Base-by-base conservation (phyloP, 2,329 filamentous ascomycete species). In the Lasiodiplodia gonubiensis region DNA sequence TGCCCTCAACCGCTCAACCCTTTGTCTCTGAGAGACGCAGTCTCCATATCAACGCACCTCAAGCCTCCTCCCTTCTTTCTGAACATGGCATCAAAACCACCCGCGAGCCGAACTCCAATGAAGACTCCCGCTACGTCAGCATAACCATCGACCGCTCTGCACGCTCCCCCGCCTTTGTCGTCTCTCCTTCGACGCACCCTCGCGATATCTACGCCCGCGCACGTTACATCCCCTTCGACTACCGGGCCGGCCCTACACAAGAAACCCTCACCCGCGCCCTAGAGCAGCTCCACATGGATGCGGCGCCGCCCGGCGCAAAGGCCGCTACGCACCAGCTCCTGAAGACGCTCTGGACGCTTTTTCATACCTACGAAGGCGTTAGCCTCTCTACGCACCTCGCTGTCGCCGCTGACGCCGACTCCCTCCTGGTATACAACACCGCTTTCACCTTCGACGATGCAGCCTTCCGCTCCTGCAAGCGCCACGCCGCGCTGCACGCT, bases 371-470 rank as follows among this genome's bases (percentile, higher is more conserved):
- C 69, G 89, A 92, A 79, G 90, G 88, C 2, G 86, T 90, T 71
- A 82, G 87, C 4, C 78, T 90, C 1, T 84, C 87, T 69, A 83
- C 85, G 18, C 79, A 78, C 33, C 76, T 87, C 68, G 80, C 82
- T 1, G 72, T 85, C 14, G 75, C 80, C 12, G 69, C 70, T 49
- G 69, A 70, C 16, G 39, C 66, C 10, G 80, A 82, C 21, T 73
- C 75, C 2, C 71, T 91, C 0, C 80, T 85, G 64, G 78, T 89
- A 18, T 82, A 83, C 37, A 80, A 80, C 48, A 85, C 89, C 0
- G 81, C 83, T 57, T 86, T 91, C 72, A 86, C 86, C 68, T 90
- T 92, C 79, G 90, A 92, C 77, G 89, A 92, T 78, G 89, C 90
- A 2, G 89, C 89, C 0, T 89, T 86, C 77, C 84, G 85, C 66